These are phyloP conservation scores for Xylogone sp. DNA, from an alignment of 2,329 filamentous ascomycete genomes.

Conservation along the genomic window DNA sequence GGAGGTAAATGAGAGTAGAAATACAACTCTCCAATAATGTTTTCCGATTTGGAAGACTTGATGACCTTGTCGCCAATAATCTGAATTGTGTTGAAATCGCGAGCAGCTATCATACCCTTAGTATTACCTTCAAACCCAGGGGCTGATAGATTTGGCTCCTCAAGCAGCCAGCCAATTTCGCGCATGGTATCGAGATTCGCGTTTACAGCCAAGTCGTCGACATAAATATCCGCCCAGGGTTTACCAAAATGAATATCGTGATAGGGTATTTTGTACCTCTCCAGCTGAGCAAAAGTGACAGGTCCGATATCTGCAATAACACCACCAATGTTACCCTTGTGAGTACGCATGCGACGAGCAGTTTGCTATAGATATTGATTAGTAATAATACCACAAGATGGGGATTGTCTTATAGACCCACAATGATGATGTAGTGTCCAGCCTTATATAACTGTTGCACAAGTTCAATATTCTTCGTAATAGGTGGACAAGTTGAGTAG, in stretches of 20 bases:
- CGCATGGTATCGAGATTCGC: slow-evolving; percentile 26
- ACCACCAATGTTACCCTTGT: slow-evolving; percentile 24
- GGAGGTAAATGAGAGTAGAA: slow-evolving; percentile 29
- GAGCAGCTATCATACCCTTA: slow-evolving; percentile 25
- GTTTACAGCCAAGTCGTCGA: slow-evolving; percentile 23
- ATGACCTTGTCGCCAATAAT: slow-evolving; percentile 27
- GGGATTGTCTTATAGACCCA: too few species aligned
- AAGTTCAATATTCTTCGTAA: slow-evolving; percentile 24
- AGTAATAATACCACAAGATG: too few species aligned
- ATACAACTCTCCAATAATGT: slow-evolving; percentile 29
- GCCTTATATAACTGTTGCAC: slow-evolving; percentile 26
- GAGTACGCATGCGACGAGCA: slow-evolving; percentile 24
- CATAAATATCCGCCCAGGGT: slow-evolving; percentile 27
- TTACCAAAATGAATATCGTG: slow-evolving; percentile 29
- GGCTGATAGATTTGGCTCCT: slow-evolving; percentile 16
- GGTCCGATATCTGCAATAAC: slow-evolving; percentile 24
- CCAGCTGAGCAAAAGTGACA: slow-evolving; percentile 24
- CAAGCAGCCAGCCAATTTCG: slow-evolving; percentile 28
- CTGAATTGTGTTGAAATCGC: slow-evolving; percentile 29
- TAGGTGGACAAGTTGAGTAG: slow-evolving; percentile 28
- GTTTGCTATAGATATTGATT: too few species aligned
- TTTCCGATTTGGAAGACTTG: slow-evolving; percentile 28
- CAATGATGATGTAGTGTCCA: slow-evolving; percentile 28
- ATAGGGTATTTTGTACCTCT: slow-evolving; percentile 24
- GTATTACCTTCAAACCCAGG: slow-evolving; percentile 14